Evolutionary conservation across 192 early-diverging fungal genomes (phyloP), one percentile per base, ranked within the genome.

Genomic region (Pilobolus umbonatus): DNA sequence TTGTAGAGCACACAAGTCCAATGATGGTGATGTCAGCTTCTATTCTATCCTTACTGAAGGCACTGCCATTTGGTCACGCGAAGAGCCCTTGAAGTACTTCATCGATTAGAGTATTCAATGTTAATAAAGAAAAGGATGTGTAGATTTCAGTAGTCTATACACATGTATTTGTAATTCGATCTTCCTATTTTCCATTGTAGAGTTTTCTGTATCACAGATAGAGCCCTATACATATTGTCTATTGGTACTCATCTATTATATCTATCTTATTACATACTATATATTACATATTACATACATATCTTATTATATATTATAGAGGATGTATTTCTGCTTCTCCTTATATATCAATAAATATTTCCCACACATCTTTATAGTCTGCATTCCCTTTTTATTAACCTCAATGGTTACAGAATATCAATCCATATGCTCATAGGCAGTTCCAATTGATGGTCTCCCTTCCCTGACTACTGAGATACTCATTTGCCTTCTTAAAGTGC

Each of bases 401-500:
- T n/a, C n/a, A n/a, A n/a, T n/a, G n/a, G n/a, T n/a, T n/a, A n/a
- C n/a, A n/a, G n/a, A n/a, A n/a, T n/a, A n/a, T n/a, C n/a, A n/a
- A 1, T 38, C 15, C 2, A 2, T 38, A 12, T 2, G 15, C 29
- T 26, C 22, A 30, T 30, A 86, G 60, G 52, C 73, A 66, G 49
- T 75, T 69, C 92, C 92, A 94, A 57, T 91, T 70, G 39, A 94
- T 84, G 9, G 75, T 59, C 24, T 59, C 30, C 38, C 64, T 73
- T n/a, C 86, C 87, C 25, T 79, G 67, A 15, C 71, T 43, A 21
- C 62, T 65, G 48, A 98, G 75, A 49, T 89, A 98, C 59, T 82
- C 83, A 72, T 98, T 98, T 11, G 96, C 86, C 65, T 88, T 77
- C 17, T 82, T 82, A 66, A 95, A 98, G 61, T 94, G 93, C 21